These are phyloP conservation scores for Globisporangium barbulae DNA, from an alignment of 352 stramenopile species.

Conservation along the genomic window DNA sequence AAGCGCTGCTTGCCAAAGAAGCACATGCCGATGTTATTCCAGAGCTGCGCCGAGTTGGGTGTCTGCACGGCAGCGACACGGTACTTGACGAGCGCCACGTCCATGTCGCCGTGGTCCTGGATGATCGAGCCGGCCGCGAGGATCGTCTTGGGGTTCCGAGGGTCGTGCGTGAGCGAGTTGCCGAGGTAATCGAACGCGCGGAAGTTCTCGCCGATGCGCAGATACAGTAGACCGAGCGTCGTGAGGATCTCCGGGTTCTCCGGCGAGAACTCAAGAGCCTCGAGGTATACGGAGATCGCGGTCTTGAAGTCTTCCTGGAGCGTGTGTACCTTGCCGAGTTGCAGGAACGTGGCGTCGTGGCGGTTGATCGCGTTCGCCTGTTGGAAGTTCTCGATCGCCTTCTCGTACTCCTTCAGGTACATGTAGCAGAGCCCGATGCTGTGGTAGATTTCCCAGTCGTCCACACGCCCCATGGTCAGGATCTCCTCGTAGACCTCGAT, in stretches of 20 bases:
- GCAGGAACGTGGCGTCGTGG: conserved; percentile 91
- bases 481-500: conserved; percentile 91
- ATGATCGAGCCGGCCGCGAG: conserved; percentile 92
- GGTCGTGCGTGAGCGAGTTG: conserved; percentile 91
- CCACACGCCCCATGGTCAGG: conserved; percentile 62
- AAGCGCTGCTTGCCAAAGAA: conserved; percentile 92
- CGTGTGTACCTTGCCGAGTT: conserved; percentile 88
- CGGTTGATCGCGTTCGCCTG: conserved; percentile 90
- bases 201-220: conserved; percentile 89
- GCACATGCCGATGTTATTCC: conserved; percentile 96
- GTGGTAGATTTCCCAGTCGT: conserved; percentile 94
- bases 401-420: conserved; percentile 90
- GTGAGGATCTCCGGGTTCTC: conserved; percentile 92
- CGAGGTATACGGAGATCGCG: conserved; percentile 87
- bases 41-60: conserved; percentile 91
- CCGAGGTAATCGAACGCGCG: conserved; percentile 93
- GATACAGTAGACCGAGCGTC: conserved; percentile 88
- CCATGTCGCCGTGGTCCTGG: conserved; percentile 92
- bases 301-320: conserved; percentile 82
- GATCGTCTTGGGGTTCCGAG: conserved; percentile 90
- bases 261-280: conserved; percentile 92
- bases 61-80: conserved; percentile 89
- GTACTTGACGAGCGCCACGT: conserved; percentile 94
- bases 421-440: conserved; percentile 91
- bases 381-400: conserved; percentile 87